Evolutionary conservation across 257 asterid species (phyloP).

Genomic region (Sherardia arvensis): DNA sequence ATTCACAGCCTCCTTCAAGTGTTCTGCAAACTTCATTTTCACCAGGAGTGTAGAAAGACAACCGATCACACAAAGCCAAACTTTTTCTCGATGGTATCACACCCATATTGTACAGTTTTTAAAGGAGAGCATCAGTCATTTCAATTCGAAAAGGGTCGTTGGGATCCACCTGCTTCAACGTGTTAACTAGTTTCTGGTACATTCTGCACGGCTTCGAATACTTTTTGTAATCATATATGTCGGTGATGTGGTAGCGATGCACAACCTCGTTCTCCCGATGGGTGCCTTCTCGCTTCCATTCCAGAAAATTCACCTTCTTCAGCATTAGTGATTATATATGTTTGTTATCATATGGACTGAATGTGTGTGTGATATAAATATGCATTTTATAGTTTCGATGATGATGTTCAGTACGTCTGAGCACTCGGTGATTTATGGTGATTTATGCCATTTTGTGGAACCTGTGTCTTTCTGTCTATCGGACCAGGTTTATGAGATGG

Average conservation of each 20-base stretch:
- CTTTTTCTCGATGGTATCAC: slow-evolving; percentile 81
- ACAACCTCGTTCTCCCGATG: slow-evolving; percentile 68
- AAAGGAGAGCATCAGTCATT: slow-evolving; percentile 86
- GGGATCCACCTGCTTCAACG: slow-evolving; percentile 78
- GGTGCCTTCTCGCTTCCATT: slow-evolving; percentile 90
- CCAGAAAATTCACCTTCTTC: slow-evolving; percentile 69
- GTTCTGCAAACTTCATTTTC: slow-evolving; percentile 73
- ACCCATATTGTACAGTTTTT: slow-evolving; percentile 95
- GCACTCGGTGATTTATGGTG: too few species aligned
- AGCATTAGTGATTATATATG: too few species aligned
- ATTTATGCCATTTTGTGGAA: too few species aligned
- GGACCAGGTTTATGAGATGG: too few species aligned
- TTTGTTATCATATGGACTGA: too few species aligned
- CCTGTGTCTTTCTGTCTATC: too few species aligned
- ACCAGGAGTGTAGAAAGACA: slow-evolving; percentile 69
- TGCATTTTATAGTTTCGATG: too few species aligned
- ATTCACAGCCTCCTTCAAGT: slow-evolving; percentile 82
- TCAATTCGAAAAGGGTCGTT: slow-evolving; percentile 74
- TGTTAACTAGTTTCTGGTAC: slow-evolving; percentile 83
- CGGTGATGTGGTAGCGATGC: slow-evolving; percentile 75
- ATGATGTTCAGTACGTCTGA: too few species aligned
- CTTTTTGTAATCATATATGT: slow-evolving; percentile 91
- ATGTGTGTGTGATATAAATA: too few species aligned
- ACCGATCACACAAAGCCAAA: slow-evolving; percentile 66
- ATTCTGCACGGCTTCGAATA: slow-evolving; percentile 71